Evolutionary conservation across 2,329 filamentous ascomycete species (phyloP).

Genomic region (Drechslerella dactyloides): DNA sequence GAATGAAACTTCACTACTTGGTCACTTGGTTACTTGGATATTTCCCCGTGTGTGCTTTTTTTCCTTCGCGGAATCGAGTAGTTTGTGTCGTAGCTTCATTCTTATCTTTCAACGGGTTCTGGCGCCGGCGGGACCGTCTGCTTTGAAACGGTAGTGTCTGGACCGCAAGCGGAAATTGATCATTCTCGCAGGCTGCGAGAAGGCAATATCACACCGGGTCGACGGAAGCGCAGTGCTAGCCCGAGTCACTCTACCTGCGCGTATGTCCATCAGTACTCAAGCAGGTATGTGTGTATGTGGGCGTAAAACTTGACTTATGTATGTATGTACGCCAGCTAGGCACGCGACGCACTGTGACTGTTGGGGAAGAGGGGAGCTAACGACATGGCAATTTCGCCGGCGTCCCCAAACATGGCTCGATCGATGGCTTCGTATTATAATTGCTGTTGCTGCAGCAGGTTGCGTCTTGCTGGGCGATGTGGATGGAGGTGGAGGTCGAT

Average conservation of each 20-base stretch:
- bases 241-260: too few relatives aligned
- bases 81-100: neutral
- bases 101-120: neutral
- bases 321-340: too few relatives aligned
- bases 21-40: neutral
- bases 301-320: neutral
- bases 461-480: neutral
- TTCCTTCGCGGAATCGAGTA: neutral
- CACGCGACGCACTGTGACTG: neutral
- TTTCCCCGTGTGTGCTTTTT: constrained; percentile 2
- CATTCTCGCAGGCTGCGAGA: neutral
- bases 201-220: neutral
- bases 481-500: neutral
- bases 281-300: neutral
- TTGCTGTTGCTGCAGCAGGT: constrained; percentile 3
- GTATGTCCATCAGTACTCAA: neutral
- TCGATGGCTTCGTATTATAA: constrained; percentile 1
- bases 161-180: constrained; percentile 27
- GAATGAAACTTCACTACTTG: neutral
- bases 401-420: constrained; percentile 1
- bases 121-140: neutral
- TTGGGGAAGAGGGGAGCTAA: neutral
- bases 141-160: constrained; percentile 18
- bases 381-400: neutral
- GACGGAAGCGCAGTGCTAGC: neutral